Evolutionary conservation across 208 protist genomes (phyloP).

Genomic region (Crithidia brevicula): DNA sequence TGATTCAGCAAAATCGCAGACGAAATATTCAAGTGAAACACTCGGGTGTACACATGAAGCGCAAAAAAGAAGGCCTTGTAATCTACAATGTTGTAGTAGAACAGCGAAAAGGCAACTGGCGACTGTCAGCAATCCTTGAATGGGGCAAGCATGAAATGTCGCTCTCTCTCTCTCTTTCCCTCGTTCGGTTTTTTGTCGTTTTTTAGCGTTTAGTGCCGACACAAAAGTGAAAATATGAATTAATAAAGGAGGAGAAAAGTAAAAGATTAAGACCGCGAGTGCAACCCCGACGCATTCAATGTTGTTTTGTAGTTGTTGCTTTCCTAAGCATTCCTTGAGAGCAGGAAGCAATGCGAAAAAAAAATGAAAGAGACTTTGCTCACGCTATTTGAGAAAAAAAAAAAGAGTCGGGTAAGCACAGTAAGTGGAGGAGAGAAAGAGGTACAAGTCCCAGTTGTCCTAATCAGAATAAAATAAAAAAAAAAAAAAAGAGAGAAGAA

Average conservation of each 20-base stretch:
- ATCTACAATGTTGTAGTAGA: neutral
- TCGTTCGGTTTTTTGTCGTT: neutral
- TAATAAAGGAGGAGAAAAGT: neutral
- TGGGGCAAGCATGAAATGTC: neutral
- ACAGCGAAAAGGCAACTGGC: neutral
- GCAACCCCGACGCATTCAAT: neutral
- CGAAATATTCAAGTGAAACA: neutral
- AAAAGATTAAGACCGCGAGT: neutral
- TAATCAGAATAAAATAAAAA: neutral
- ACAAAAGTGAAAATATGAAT: neutral
- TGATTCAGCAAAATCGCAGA: neutral
- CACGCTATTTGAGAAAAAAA: neutral
- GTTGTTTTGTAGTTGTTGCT: neutral
- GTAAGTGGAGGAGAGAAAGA: neutral
- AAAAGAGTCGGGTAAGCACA: neutral
- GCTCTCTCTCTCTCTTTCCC: neutral
- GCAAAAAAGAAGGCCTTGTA: neutral
- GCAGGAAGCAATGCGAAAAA: neutral
- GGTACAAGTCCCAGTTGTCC: neutral
- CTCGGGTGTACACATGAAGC: neutral
- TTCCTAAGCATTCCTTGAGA: neutral
- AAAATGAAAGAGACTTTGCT: neutral
- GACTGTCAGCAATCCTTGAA: neutral
- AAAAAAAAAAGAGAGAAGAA: conserved; percentile 4
- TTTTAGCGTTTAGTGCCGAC: neutral